Percentiles rank a stretch among this genome's conserved stretches.
Conservation (phyloP, 345 rosid genomes). For the Physaria fendleri region DNA sequence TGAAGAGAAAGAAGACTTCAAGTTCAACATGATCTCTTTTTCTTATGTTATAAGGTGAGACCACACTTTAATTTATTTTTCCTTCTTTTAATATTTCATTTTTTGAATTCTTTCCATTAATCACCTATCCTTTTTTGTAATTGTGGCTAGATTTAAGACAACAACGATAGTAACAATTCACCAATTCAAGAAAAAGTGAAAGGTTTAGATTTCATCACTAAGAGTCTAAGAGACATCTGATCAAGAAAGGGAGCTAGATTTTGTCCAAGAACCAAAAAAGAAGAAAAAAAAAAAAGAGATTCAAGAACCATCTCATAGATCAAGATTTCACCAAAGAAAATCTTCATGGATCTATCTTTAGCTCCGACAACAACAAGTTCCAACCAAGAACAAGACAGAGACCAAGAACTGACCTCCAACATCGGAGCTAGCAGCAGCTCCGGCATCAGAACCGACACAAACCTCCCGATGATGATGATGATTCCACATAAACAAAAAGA, state of each 20-base stretch:
- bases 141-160: slow-evolving; percentile 32
- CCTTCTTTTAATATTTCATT: slow-evolving; percentile 16
- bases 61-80: slow-evolving; percentile 28
- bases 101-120: slow-evolving; percentile 13
- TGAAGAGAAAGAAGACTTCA: slow-evolving; percentile 25
- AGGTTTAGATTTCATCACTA: slow-evolving; percentile 12
- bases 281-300: background rate
- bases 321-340: slow-evolving; percentile 2
- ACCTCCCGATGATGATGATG: slow-evolving; percentile 14
- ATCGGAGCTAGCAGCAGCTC: slow-evolving; percentile 24
- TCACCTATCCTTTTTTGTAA: slow-evolving; percentile 18
- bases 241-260: slow-evolving; percentile 4
- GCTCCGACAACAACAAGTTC: slow-evolving; percentile 36
- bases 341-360: slow-evolving; percentile 52
- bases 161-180: slow-evolving; percentile 9
- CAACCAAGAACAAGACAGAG: slow-evolving; percentile 34
- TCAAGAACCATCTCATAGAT: slow-evolving; percentile 2
- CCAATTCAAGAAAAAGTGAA: slow-evolving; percentile 14
- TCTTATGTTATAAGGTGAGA: slow-evolving; percentile 30
- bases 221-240: slow-evolving; percentile 6
- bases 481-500: slow-evolving; percentile 40
- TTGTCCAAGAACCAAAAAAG: background rate
- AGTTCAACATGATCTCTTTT: slow-evolving; percentile 6
- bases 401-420: slow-evolving; percentile 25
- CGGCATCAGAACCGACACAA: background rate